These are phyloP conservation scores for Diplosphaera chodatii DNA, from an alignment of 139 green algal genomes.

Conservation along the genomic window DNA sequence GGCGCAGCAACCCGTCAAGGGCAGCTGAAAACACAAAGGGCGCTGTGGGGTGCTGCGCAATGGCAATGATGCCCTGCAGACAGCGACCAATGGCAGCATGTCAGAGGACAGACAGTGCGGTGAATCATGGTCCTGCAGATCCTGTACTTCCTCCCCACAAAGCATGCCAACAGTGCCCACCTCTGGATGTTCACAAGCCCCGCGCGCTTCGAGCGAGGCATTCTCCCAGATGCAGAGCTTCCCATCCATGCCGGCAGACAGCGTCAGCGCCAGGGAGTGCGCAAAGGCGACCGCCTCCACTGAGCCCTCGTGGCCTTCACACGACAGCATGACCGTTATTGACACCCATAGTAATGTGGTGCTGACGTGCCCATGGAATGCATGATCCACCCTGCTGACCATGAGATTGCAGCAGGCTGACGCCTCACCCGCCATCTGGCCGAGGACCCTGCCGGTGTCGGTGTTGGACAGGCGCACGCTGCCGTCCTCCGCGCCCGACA, in stretches of 20 bases:
- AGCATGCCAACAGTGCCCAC: too few relatives aligned
- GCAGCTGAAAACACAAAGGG: conserved; percentile 69
- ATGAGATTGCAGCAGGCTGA: neutral
- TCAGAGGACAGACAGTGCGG: too few relatives aligned
- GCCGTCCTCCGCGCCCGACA: conserved; percentile 65
- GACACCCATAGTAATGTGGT: too few relatives aligned
- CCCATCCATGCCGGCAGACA: conserved; percentile 64
- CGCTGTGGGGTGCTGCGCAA: conserved; percentile 51
- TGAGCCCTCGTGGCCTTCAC: conserved; percentile 61
- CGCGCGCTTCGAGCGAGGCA: conserved; percentile 24
- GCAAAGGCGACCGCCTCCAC: conserved; percentile 69
- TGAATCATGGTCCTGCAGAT: too few relatives aligned
- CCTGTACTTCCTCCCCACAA: too few relatives aligned
- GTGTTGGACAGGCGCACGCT: conserved; percentile 55
- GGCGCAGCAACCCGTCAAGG: conserved; percentile 67
- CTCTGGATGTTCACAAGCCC: conserved; percentile 56
- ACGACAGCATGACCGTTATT: neutral
- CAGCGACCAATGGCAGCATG: neutral
- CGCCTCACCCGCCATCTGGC: conserved; percentile 24
- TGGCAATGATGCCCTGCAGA: conserved; percentile 12
- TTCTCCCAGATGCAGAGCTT: conserved; percentile 73
- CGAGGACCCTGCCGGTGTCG: conserved; percentile 36
- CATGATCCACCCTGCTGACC: too few relatives aligned
- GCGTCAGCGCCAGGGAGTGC: conserved; percentile 40
- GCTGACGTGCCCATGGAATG: too few relatives aligned